Conservation (phyloP, 225 moss, liverwort and hornwort genomes). For the Marchantia polymorpha region DNA sequence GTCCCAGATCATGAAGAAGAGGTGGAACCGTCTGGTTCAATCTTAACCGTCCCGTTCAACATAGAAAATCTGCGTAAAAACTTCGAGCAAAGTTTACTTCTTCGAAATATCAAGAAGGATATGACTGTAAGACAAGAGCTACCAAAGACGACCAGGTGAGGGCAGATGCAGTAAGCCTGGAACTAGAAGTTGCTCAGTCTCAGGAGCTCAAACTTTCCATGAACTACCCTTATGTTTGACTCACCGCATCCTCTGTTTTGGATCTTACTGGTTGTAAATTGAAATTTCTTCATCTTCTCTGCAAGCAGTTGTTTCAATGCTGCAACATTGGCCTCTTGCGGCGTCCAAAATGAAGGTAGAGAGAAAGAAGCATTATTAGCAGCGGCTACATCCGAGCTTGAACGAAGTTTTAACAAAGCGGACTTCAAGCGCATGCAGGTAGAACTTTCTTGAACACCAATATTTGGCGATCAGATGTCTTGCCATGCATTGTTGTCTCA, state of each 20-base stretch:
- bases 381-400: conserved; percentile 90
- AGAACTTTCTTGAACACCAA: background rate
- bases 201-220: background rate
- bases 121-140: conserved; percentile 35
- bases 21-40: background rate
- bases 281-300: background rate
- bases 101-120: conserved; percentile 36
- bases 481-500: background rate
- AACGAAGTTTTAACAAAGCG: conserved; percentile 83
- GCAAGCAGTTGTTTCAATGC: conserved; percentile 67
- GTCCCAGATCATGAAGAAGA: background rate
- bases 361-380: conserved; percentile 78
- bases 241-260: background rate
- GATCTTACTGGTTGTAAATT: background rate
- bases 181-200: background rate
- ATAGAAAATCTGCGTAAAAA: conserved; percentile 61
- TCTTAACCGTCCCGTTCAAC: conserved; percentile 54
- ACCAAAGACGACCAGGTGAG: conserved; percentile 60
- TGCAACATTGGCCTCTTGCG: conserved; percentile 68
- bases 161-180: background rate
- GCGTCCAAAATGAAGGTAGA: conserved; percentile 53
- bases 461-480: background rate
- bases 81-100: conserved; percentile 43
- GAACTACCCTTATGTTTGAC: background rate
- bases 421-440: conserved; percentile 97